Evolutionary conservation across 2,329 filamentous ascomycete species (phyloP), one percentile per base, ranked within the genome.

Genomic region (Blastomyces gilchristii): DNA sequence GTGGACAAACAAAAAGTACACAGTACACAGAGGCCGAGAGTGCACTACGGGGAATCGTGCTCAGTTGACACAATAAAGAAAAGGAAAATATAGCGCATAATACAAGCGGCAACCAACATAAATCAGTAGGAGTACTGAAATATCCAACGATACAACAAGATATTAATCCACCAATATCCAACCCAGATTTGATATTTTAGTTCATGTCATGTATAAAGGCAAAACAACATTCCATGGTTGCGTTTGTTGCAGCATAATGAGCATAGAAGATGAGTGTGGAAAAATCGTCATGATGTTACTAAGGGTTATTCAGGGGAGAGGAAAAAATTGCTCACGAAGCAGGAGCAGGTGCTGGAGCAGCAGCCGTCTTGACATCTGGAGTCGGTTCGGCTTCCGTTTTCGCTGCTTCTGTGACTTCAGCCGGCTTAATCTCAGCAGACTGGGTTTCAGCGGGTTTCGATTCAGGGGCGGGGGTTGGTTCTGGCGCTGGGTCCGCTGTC

Each of bases 361-460:
- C 59, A 28, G 64, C 56, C 7, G 64, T 52, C 54, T 63, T 65
- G 37, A 28, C 53, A 47, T 63, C 61, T n/a, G 60, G 45, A 2
- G 54, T 47, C 37, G 62, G 39, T n/a, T 59, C 62, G 6, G 39
- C 45, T 8, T 45, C 57, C 34, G 63, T 8, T 34, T 47, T 37
- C 31, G 63, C 43, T 4, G 58, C 18, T 56, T 59, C 43, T 5
- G 63, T 28, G 28, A 43, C 47, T 52, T 60, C 59, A 34, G 59
- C 60, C 9, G 62, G 49, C 58, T 58, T 60, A 37, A n/a, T 22
- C n/a, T 41, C 61, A 39, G 56, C 8, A 25, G 63, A 43, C 57
- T 62, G n/a, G 11, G 11, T 37, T 37, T 63, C 63, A n/a, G 54
- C 25, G 62, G 52, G 58, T 16, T 41, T 57, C 0, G 41, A 31